Evolutionary conservation across 371 early-diverging fungal genomes (phyloP), one percentile per base, ranked within the genome.

Genomic region (Syncephalastrum contaminatum): DNA sequence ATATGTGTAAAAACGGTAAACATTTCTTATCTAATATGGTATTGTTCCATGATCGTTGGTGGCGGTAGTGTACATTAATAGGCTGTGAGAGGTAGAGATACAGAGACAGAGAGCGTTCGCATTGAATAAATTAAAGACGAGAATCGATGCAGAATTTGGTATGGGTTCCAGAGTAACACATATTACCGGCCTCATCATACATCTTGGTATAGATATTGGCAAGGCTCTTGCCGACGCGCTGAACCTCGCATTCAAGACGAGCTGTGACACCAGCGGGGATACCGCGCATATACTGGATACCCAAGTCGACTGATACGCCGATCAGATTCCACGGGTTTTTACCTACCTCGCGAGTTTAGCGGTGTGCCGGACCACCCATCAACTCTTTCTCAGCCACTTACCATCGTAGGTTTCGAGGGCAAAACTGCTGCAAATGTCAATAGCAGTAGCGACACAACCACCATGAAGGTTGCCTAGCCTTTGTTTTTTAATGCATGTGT

Each of bases 401-500:
- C 64, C 69, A 41, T 62, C 55, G 39, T 50, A 43, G 2, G 61
- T 53, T 8, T 62, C 13, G 4, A 74, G 25, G 6, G 78, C 67
- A 54, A 70, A 63, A 48, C 72, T 72, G 55, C 69, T 72, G 41
- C 78, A 77, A n/a, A 70, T 55, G 58, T 77, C 78, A 43, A 77
- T 74, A 51, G 70, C 36, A 0, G 74, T 72, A 52, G 78, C 78
- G 7, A 72, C 69, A 16, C 72, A 70, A 8, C 78, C 78, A 48
- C 78, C 78, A 40, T 77, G 78, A 15, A 73, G 44, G 27, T 63
- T 70, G 10, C 71, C 64, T n/a, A 72, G 25, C 27, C 62, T 67
- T 19, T 6, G 20, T 4, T 30, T 24, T n/a, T 21, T 27, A 3
- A 8, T 50, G 14, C 10, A 10, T 18, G 18, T 50, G 36, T 30